These are phyloP conservation scores for Aristolochia contorta DNA, from an alignment of 164 flowering plant genomes.

Conservation along the genomic window DNA sequence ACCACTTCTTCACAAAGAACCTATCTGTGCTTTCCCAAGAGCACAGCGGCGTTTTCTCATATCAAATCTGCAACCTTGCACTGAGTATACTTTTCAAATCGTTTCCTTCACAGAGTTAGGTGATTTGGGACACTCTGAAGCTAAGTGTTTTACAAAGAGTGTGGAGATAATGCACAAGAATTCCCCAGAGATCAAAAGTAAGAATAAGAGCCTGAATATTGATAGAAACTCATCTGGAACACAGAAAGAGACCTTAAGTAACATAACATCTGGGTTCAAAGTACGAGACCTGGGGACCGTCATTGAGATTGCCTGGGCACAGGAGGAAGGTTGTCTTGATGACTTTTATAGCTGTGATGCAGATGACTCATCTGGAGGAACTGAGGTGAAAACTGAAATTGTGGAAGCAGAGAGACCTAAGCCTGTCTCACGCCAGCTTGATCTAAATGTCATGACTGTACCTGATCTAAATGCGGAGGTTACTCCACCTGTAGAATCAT, in stretches of 20 bases:
- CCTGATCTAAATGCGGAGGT: slow-evolving; percentile 93
- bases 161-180: slow-evolving; percentile 62
- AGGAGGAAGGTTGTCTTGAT: slow-evolving; percentile 45
- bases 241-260: slow-evolving; percentile 20
- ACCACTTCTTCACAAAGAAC: slow-evolving; percentile 45
- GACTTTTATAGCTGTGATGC: slow-evolving; percentile 34
- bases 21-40: slow-evolving; percentile 49
- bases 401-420: slow-evolving; percentile 31
- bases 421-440: slow-evolving; percentile 47
- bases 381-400: slow-evolving; percentile 25
- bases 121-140: slow-evolving; percentile 86
- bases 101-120: slow-evolving; percentile 77
- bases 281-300: slow-evolving; percentile 84
- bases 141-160: slow-evolving; percentile 84
- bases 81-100: slow-evolving; percentile 74
- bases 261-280: slow-evolving; percentile 52
- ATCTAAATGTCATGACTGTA: slow-evolving; percentile 75
- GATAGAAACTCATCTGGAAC: slow-evolving; percentile 34
- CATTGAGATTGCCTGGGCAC: slow-evolving; percentile 56
- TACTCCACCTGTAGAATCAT: slow-evolving; percentile 60
- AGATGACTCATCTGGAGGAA: slow-evolving; percentile 35
- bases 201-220: slow-evolving; percentile 24
- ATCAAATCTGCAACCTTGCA: slow-evolving; percentile 81
- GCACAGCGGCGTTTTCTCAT: slow-evolving; percentile 62
- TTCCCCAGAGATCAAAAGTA: slow-evolving; percentile 14